phyloP scores from a whole-genome alignment of 768 basidiomycete genomes.

The Leccinum broughii region DNA sequence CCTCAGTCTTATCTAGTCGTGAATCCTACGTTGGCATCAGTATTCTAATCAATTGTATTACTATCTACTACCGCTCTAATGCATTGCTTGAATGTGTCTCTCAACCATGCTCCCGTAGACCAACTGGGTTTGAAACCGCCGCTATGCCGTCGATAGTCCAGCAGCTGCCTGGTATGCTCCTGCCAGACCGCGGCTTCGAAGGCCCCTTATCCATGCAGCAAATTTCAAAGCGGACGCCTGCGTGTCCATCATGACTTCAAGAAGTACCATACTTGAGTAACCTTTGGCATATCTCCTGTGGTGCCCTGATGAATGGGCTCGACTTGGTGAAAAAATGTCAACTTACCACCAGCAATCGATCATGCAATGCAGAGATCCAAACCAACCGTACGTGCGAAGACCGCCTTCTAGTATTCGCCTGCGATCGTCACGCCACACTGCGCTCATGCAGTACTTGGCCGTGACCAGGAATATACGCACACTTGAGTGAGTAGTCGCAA shows the following conservation, averaged over 20 bases:
- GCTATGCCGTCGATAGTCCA: conserved; percentile 46
- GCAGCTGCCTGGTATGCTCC: conserved; percentile 75
- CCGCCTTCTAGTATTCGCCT: conserved; percentile 52
- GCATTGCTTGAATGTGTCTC: not conserved
- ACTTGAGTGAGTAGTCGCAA: conserved; percentile 86
- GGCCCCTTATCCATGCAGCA: conserved; percentile 65
- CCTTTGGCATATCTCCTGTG: conserved; percentile 59
- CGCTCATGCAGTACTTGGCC: conserved; percentile 81
- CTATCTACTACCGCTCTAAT: conserved; percentile 8
- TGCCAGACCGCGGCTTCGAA: conserved; percentile 55
- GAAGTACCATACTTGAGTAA: conserved; percentile 49
- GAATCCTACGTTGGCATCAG: not conserved
- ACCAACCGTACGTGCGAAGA: conserved; percentile 43
- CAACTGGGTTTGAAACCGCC: not conserved
- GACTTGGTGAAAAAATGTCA: not conserved
- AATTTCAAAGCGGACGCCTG: conserved; percentile 55
- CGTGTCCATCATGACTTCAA: conserved; percentile 66
- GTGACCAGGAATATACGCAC: conserved; percentile 90
- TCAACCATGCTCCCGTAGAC: not conserved
- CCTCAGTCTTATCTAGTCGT: not conserved
- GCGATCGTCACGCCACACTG: conserved; percentile 76
- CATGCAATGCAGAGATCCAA: conserved; percentile 50
- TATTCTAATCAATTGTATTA: not conserved
- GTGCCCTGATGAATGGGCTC: conserved; percentile 3
- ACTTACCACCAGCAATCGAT: conserved; percentile 77